Percentiles rank a stretch among this genome's conserved stretches.
These are phyloP conservation scores for Micractinium conductrix DNA, from an alignment of 139 green algal genomes.

Conservation along the genomic window DNA sequence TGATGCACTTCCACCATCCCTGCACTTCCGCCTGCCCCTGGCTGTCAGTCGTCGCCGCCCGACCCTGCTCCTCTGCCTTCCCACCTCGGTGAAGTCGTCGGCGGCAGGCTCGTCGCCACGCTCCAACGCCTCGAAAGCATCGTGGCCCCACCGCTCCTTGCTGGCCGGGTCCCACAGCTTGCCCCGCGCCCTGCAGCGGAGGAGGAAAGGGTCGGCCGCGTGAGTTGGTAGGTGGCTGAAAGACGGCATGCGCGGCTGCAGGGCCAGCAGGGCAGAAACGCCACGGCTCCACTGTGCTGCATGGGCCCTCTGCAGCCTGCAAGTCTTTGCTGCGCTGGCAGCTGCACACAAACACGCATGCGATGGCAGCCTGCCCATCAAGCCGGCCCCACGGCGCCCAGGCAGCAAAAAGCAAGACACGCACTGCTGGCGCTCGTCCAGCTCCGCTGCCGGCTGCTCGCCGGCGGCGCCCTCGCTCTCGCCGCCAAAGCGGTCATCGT, in stretches of 20 bases:
- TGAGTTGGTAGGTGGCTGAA: neutral
- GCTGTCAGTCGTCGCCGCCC: neutral
- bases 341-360: too few species aligned
- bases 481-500: constrained; percentile 58
- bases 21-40: too few species aligned
- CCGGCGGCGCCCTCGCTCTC: constrained; percentile 24
- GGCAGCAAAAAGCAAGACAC: neutral
- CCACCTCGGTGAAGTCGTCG: constrained; percentile 1
- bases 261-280: neutral
- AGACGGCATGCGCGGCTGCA: too few species aligned
- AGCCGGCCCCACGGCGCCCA: neutral
- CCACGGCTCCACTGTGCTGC: too few species aligned
- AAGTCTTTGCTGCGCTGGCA: too few species aligned
- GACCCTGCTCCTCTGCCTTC: neutral
- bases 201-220: neutral
- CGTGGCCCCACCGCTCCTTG: constrained; percentile 53
- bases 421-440: constrained; percentile 19
- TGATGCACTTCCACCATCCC: too few species aligned
- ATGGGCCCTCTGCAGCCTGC: too few species aligned
- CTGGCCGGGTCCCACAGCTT: constrained; percentile 34
- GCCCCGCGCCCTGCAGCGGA: constrained; percentile 22
- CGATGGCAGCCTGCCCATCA: neutral
- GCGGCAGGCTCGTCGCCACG: neutral
- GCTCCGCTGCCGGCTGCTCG: constrained; percentile 11
- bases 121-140: constrained; percentile 55